These are phyloP conservation scores for Talaromyces sp. DNA, from an alignment of 2,329 filamentous ascomycete species.

Conservation along the genomic window DNA sequence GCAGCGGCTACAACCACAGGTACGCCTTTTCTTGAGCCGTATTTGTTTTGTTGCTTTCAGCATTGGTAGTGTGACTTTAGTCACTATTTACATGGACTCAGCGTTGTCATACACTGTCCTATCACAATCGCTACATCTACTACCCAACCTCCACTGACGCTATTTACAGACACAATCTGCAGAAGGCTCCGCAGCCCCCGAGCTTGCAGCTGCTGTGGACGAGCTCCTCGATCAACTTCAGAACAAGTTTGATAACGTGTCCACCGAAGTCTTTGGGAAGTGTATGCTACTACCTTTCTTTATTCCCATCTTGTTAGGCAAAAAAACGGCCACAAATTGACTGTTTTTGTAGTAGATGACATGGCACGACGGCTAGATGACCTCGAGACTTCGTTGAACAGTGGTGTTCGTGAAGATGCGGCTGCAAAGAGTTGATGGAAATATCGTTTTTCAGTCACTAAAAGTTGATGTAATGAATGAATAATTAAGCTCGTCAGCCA, in stretches of 20 bases:
- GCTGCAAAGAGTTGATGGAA: conserved; percentile 15
- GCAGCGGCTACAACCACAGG: conserved; percentile 16
- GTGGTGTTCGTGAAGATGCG: conserved; percentile 20
- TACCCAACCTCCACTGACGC: neutral
- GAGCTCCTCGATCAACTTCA: conserved; percentile 79
- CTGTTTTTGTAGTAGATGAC: conserved; percentile 68
- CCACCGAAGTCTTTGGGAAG: conserved; percentile 81
- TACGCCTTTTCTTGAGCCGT: neutral
- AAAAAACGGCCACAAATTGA: neutral
- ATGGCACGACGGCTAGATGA: conserved; percentile 84
- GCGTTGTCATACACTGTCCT: neutral
- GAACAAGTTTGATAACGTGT: conserved; percentile 78
- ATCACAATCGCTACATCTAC: neutral
- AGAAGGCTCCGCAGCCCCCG: conserved; percentile 23
- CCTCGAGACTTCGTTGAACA: conserved; percentile 65
- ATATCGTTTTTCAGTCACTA: neutral
- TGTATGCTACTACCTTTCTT: conserved; percentile 52
- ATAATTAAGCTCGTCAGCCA: neutral
- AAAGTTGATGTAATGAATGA: neutral
- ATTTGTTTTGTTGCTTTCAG: neutral
- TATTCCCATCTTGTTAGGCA: neutral
- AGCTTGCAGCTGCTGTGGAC: conserved; percentile 74
- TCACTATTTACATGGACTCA: neutral
- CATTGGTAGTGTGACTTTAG: neutral
- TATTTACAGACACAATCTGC: conserved; percentile 5